A percentile compares a stretch with the other conserved stretches of the same genome.
Evolutionary conservation across 1,284 basidiomycete species (phyloP).

Genomic region (Marasmius fiardii): DNA sequence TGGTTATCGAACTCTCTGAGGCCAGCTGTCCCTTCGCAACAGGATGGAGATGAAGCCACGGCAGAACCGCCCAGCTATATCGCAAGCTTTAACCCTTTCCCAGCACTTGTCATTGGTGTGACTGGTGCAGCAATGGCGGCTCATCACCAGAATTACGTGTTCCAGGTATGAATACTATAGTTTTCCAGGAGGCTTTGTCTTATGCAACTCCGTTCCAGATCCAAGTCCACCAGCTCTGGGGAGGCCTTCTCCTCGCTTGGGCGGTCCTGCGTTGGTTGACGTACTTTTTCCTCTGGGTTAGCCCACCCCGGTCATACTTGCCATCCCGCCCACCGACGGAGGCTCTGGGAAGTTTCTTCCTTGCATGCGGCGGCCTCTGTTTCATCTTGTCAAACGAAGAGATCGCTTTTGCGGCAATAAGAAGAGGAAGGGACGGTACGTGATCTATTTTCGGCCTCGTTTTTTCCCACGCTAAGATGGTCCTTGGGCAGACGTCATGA

Average conservation of each 20-base stretch:
- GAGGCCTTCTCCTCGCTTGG: conserved; percentile 84
- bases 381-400: conserved; percentile 95
- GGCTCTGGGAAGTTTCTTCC: conserved; percentile 83
- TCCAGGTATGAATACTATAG: conserved; percentile 51
- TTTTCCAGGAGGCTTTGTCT: background rate
- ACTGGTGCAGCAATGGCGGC: conserved; percentile 97
- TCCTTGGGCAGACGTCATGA: conserved; percentile 64
- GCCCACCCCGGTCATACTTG: conserved; percentile 69
- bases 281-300: conserved; percentile 93
- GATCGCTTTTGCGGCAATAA: conserved; percentile 88
- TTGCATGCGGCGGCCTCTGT: conserved; percentile 84
- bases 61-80: conserved; percentile 71
- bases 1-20: conserved; percentile 65
- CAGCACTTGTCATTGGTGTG: conserved; percentile 88
- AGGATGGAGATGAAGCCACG: conserved; percentile 37
- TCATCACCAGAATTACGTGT: conserved; percentile 86
- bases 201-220: conserved; percentile 45
- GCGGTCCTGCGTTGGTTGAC: conserved; percentile 78
- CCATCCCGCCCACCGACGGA: conserved; percentile 96
- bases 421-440: conserved; percentile 82
- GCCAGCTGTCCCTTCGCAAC: conserved; percentile 36
- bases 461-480: background rate
- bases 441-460: background rate
- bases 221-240: conserved; percentile 91
- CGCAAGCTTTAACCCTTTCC: conserved; percentile 91